A percentile compares a stretch with the other conserved stretches of the same genome.
Conservation (phyloP, 164 flowering plant genomes). For the Houttuynia cordata region DNA sequence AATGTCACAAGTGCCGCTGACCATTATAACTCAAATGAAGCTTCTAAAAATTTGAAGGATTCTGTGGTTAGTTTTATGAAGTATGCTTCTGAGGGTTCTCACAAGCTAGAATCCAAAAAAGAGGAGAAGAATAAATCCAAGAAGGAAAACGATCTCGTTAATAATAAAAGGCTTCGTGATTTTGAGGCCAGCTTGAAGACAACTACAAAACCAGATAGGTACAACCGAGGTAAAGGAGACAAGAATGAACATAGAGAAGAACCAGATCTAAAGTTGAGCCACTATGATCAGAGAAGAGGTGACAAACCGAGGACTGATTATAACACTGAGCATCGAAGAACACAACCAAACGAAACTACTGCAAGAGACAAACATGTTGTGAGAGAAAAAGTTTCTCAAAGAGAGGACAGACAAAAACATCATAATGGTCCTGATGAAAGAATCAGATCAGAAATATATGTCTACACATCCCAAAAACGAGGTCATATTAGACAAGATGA, state of each 20-base stretch:
- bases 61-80: slow-evolving; percentile 8
- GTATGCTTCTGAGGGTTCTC: slow-evolving; percentile 14
- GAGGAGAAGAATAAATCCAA: slow-evolving; percentile 20
- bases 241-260: neutral
- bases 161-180: slow-evolving; percentile 19
- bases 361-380: slow-evolving; percentile 27
- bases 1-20: slow-evolving; percentile 17
- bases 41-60: slow-evolving; percentile 11
- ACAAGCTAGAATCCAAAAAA: slow-evolving; percentile 22
- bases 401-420: slow-evolving; percentile 44
- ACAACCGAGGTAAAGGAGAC: slow-evolving; percentile 11
- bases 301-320: slow-evolving; percentile 14
- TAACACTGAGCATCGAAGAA: slow-evolving; percentile 24
- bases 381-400: slow-evolving; percentile 28
- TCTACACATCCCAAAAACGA: slow-evolving; percentile 22
- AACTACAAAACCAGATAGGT: slow-evolving; percentile 13
- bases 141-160: slow-evolving; percentile 16
- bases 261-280: slow-evolving; percentile 17
- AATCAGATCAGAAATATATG: slow-evolving; percentile 15
- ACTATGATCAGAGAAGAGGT: slow-evolving; percentile 19
- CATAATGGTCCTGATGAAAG: slow-evolving; percentile 27
- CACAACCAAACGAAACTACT: slow-evolving; percentile 17
- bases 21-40: slow-evolving; percentile 16
- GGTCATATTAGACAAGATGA: slow-evolving; percentile 21
- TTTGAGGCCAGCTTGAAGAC: slow-evolving; percentile 17